Base-by-base conservation (phyloP, 495 filamentous ascomycete genomes). In the Patellaria atrata region DNA sequence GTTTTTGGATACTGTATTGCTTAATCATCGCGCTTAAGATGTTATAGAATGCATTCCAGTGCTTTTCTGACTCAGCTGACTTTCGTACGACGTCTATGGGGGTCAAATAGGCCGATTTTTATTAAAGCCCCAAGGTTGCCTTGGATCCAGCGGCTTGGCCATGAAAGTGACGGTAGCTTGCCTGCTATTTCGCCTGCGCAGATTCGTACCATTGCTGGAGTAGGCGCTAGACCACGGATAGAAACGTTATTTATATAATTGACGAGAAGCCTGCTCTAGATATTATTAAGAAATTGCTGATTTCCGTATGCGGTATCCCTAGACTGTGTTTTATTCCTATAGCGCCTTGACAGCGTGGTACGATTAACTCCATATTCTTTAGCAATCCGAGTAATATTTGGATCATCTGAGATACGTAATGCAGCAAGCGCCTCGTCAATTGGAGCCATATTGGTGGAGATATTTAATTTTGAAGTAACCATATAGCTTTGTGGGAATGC, bases 1-100 rank as follows among this genome's bases (percentile, higher is more conserved):
- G 10, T 12, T 37, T 18, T 16, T 33, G 1, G 33, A 42, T 38
- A 16, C 34, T 27, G 21, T 49, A 49, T 28, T 49, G 12, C 21
- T 46, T 19, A 3, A 44, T 40, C 28, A 33, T 44, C 1, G 11
- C 4, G 5, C 23, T 11, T 3, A 44, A 7, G 3, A 21, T 5
- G 22, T 22, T 9, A 23, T 22, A 33, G 10, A 22, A 33, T 1
- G 15, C 1, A 1, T 21, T 21, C 18, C 23, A 33, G 10, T 33
- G 23, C 3, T 21, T 17, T 12, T 3, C 30, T 21, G 15, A 33
- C 12, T 33, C 18, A 9, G 30, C 30, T 14, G 11, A 10, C 10
- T 33, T 33, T 11, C 30, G 1, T 2, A 7, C 17, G 2, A 1
- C 3, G 10, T 33, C 15, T 8, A 33, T n/a, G 4, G 30, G 14